phyloP scores from a whole-genome alignment of 306 rosid genomes.

The Comarum palustre region DNA sequence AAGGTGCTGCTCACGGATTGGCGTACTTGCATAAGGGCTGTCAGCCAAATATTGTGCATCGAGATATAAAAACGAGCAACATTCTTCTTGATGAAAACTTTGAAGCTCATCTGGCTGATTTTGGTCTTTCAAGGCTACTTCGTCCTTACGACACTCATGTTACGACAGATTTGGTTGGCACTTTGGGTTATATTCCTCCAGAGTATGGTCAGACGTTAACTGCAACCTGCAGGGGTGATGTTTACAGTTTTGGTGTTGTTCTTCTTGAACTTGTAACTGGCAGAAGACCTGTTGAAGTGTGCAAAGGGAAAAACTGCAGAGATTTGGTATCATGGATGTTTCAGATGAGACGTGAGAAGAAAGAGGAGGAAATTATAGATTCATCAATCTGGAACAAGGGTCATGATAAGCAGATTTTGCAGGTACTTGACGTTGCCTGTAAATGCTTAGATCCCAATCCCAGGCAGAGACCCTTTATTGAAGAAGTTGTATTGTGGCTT shows the following conservation, averaged over 20 bases:
- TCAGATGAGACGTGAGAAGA: conserved; percentile 60
- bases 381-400: conserved; percentile 56
- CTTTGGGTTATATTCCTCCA: conserved; percentile 79
- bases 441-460: conserved; percentile 69
- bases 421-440: conserved; percentile 59
- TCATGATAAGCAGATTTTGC: conserved; percentile 54
- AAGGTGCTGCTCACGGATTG: conserved; percentile 67
- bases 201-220: conserved; percentile 70
- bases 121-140: conserved; percentile 71
- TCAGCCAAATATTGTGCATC: conserved; percentile 68
- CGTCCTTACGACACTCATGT: conserved; percentile 74
- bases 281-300: conserved; percentile 72
- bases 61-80: conserved; percentile 80
- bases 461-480: conserved; percentile 68
- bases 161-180: conserved; percentile 73
- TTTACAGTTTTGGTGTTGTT: conserved; percentile 78
- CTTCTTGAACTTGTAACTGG: conserved; percentile 74
- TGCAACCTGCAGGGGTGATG: conserved; percentile 74
- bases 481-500: conserved; percentile 66
- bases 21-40: conserved; percentile 75
- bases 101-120: conserved; percentile 80
- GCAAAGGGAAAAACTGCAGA: conserved; percentile 67
- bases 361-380: conserved; percentile 61
- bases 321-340: conserved; percentile 68
- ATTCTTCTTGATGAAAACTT: conserved; percentile 62